Conservation (phyloP, 2,329 filamentous ascomycete species). For the Zarea fungicola region DNA sequence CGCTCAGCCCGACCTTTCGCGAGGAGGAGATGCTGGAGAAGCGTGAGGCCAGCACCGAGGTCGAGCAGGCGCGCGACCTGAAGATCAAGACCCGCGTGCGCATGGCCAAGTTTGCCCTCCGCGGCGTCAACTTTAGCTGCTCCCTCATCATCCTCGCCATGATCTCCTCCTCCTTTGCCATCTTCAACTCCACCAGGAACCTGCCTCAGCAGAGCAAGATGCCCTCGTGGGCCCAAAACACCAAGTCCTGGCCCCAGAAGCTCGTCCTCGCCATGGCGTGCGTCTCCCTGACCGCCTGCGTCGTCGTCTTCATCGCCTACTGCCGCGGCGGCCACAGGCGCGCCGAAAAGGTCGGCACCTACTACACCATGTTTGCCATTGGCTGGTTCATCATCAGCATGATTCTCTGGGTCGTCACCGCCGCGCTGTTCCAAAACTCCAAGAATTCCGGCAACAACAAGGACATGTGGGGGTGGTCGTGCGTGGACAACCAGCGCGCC, state of each 20-base stretch:
- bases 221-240: constrained; percentile 76
- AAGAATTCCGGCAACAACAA: constrained; percentile 66
- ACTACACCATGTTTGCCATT: constrained; percentile 92
- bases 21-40: constrained; percentile 87
- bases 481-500: constrained; percentile 77
- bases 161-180: constrained; percentile 78
- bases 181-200: constrained; percentile 82
- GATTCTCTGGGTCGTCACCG: constrained; percentile 85
- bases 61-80: constrained; percentile 84
- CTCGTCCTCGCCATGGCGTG: constrained; percentile 73
- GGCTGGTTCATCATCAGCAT: constrained; percentile 92
- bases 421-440: constrained; percentile 74
- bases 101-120: constrained; percentile 90
- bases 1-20: constrained; percentile 83
- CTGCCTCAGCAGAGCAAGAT: constrained; percentile 74
- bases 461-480: constrained; percentile 99
- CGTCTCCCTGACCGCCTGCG: constrained; percentile 72
- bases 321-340: constrained; percentile 81
- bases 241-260: constrained; percentile 84
- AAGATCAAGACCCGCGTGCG: constrained; percentile 89
- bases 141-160: constrained; percentile 91
- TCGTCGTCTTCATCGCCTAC: constrained; percentile 79
- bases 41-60: constrained; percentile 73
- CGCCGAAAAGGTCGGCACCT: constrained; percentile 88
- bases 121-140: constrained; percentile 94